Evolutionary conservation across 2,329 filamentous ascomycete genomes (phyloP), one percentile per base, ranked within the genome.

Genomic region (Phaeosphaeria sp.): DNA sequence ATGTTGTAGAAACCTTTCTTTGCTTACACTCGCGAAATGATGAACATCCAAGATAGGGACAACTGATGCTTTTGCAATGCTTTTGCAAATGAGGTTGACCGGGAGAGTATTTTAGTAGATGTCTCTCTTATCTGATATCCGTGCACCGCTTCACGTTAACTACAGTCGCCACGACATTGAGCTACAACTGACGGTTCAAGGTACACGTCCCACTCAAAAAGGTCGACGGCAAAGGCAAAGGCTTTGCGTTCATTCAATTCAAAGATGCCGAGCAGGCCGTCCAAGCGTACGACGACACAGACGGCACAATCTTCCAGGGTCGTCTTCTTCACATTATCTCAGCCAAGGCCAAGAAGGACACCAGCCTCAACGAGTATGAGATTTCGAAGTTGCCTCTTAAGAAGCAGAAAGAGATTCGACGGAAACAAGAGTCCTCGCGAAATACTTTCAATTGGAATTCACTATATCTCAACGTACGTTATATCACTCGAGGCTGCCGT

Each of bases 61-160:
- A 98, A 88, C 94, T 93, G 91, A 97, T 94, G 91, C 91, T 72
- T 84, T 81, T 59, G n/a, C 40, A 43, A 18, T 15, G 30, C 40
- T 9, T 2, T 18, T n/a, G 92, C 91, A 92, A 84, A 83, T 98
- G 93, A 96, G 93, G 91, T 87, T 84, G 92, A 72, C 87, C 89
- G 65, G 90, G 89, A 93, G 89, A 92, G 86, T 91, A 95, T 97
- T 96, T 97, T 99, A 97, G 95, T 99, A 99, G 94, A 98, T 97
- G 91, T 92, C 91, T 93, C 89, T 92, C 90, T 84, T 83, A 86
- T 88, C 92, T 95, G 90, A 93, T 80, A 81, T 81, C 63, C 55
- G 66, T 66, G 56, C 66, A 56, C 51, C n/a, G 11, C 30, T 21
- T 39, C 44, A 22, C 13, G 48, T 49, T 6, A 30, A 15, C 22